These are phyloP conservation scores for Blepharisma undulans DNA, from an alignment of 169 alveolate genomes.

Conservation along the genomic window DNA sequence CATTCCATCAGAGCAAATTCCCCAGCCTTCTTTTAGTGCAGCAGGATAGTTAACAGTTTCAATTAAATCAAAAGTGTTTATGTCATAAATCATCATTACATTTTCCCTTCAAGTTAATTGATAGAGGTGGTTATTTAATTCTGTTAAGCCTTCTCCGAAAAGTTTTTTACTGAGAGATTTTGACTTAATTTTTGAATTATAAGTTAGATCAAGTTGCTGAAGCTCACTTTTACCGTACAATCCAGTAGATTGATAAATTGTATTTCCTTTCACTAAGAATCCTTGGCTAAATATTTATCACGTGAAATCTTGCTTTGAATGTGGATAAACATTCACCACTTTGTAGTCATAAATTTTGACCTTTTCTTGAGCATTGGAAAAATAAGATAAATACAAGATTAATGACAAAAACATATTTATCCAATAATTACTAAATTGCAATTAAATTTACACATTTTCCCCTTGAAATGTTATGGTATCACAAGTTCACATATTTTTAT, in stretches of 20 bases:
- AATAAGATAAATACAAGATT: neutral
- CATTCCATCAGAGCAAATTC: slow-evolving; percentile 37
- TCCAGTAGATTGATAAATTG: slow-evolving; percentile 13
- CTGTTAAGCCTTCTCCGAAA: slow-evolving; percentile 56
- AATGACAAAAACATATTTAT: neutral
- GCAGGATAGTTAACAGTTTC: neutral
- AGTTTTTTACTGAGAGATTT: neutral
- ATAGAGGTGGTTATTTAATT: slow-evolving; percentile 33
- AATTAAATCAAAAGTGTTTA: neutral
- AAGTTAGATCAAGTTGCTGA: neutral
- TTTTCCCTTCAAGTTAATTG: slow-evolving; percentile 51
- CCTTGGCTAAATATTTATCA: neutral
- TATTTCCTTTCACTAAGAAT: neutral
- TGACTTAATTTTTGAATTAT: neutral
- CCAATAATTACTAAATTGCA: neutral
- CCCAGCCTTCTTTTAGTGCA: slow-evolving; percentile 54
- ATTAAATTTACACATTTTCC: neutral
- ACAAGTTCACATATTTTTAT: no score
- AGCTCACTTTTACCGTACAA: slow-evolving; percentile 22
- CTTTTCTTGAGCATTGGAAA: neutral
- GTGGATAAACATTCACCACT: neutral
- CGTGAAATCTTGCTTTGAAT: slow-evolving; percentile 22
- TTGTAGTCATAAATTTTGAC: neutral
- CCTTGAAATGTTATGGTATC: no score
- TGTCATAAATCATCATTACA: slow-evolving; percentile 39